These are phyloP conservation scores for Flaveria linearis DNA, from an alignment of 129 eudicot species.

Conservation along the genomic window DNA sequence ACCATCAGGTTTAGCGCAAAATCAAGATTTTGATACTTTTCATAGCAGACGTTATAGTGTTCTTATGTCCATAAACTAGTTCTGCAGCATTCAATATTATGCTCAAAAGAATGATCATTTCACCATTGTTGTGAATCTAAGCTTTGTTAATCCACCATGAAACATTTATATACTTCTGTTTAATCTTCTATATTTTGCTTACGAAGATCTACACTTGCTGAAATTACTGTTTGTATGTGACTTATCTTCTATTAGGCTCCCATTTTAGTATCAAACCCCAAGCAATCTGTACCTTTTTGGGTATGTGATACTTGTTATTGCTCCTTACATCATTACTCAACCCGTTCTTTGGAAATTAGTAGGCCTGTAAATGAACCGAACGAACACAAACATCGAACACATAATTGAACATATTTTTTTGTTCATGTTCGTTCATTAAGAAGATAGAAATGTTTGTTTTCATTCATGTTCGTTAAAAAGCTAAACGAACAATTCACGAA, in stretches of 20 bases:
- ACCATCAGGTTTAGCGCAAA: slow-evolving; percentile 18
- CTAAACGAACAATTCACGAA: too few species aligned
- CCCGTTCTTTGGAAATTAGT: neutral
- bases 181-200: neutral
- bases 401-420: too few species aligned
- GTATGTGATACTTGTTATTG: neutral
- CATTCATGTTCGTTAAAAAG: too few species aligned
- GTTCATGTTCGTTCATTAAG: too few species aligned
- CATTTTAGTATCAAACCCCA: neutral
- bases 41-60: slow-evolving; percentile 13
- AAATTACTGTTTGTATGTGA: neutral
- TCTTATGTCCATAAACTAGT: slow-evolving; percentile 28
- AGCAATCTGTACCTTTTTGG: neutral
- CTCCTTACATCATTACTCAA: neutral
- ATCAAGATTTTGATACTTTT: slow-evolving; percentile 37
- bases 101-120: slow-evolving; percentile 20
- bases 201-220: neutral
- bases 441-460: too few species aligned
- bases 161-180: slow-evolving; percentile 2
- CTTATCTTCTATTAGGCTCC: neutral
- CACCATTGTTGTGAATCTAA: slow-evolving; percentile 23
- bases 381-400: too few species aligned
- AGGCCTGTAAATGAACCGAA: too few species aligned
- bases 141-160: slow-evolving; percentile 15
- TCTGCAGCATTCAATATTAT: slow-evolving; percentile 11